Evolutionary conservation across 129 eudicot genomes (phyloP), one percentile per base, ranked within the genome.

Genomic region (Arctium lappa): DNA sequence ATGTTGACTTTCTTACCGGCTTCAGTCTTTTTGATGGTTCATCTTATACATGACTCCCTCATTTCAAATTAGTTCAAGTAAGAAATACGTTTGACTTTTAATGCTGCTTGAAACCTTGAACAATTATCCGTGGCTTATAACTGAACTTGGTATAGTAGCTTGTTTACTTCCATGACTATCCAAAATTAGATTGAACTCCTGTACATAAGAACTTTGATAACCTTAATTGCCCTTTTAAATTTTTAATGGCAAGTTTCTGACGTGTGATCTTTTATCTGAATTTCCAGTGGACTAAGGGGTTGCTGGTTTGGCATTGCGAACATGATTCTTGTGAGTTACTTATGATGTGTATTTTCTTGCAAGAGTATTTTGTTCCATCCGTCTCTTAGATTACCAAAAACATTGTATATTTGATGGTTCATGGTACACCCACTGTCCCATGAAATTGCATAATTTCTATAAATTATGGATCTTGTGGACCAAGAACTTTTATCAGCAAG

Each of bases 311-410:
- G 99, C 86, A 85, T 93, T 70, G 99, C 99, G 38, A 95, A 95
- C 83, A 93, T 95, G 99, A 93, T 95, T 84, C 93, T 95, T 88
- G 99, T 95, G 86, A 95, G 99, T 95, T 74, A 78, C 70, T 44
- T 77, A 76, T 18, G 12, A 74, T 12, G 33, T 32, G n/a, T 44
- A 46, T 71, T 5, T 76, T 71, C 30, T 32, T 70, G 13, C 34
- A 22, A 70, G 2, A 79, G 73, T 42, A 69, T 69, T 37, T 36
- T 72, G 38, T 72, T 80, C 31, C 32, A 22, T 75, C 69, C 63
- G 75, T 65, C 31, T 75, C 69, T 75, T 48, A 63, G 72, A 82
- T 66, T 66, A 75, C 69, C 27, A 30, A n/a, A 56, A 44, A 31
- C 77, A 53, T 72, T 75, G 42, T 34, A 63, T 34, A 11, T 78